Conservation (phyloP, 1,284 basidiomycete genomes). For the Puccinia novopanici region DNA sequence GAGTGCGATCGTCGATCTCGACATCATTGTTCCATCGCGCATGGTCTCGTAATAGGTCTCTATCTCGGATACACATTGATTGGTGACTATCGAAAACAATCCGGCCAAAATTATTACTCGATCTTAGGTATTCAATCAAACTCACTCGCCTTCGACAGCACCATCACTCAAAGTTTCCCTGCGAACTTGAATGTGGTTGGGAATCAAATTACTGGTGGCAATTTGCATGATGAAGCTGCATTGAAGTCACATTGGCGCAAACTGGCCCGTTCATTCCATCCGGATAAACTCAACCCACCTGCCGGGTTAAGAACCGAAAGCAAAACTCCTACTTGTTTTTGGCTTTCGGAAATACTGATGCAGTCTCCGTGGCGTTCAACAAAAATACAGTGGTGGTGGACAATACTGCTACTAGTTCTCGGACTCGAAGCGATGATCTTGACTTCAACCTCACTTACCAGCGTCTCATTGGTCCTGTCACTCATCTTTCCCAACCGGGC, state of each 20-base stretch:
- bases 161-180: conserved; percentile 4
- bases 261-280: conserved; percentile 36
- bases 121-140: conserved; percentile 35
- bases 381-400: conserved; percentile 39
- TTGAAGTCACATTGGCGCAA: conserved; percentile 45
- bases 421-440: conserved; percentile 13
- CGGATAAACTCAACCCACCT: conserved; percentile 43
- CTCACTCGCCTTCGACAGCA: conserved; percentile 21
- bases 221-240: conserved; percentile 28
- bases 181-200: neutral
- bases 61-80: conserved; percentile 32
- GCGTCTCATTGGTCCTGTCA: neutral
- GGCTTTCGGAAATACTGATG: neutral
- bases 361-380: neutral
- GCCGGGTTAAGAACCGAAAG: conserved; percentile 5
- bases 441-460: conserved; percentile 33
- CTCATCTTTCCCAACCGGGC: conserved; percentile 41
- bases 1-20: conserved; percentile 5
- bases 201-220: conserved; percentile 2
- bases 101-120: conserved; percentile 32
- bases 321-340: conserved; percentile 27
- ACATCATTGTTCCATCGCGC: conserved; percentile 26
- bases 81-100: conserved; percentile 19
- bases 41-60: conserved; percentile 26
- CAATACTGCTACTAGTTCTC: conserved; percentile 14